Evolutionary conservation across 2,329 filamentous ascomycete species (phyloP), one percentile per base, ranked within the genome.

Genomic region (Nigrospora osmanthi): DNA sequence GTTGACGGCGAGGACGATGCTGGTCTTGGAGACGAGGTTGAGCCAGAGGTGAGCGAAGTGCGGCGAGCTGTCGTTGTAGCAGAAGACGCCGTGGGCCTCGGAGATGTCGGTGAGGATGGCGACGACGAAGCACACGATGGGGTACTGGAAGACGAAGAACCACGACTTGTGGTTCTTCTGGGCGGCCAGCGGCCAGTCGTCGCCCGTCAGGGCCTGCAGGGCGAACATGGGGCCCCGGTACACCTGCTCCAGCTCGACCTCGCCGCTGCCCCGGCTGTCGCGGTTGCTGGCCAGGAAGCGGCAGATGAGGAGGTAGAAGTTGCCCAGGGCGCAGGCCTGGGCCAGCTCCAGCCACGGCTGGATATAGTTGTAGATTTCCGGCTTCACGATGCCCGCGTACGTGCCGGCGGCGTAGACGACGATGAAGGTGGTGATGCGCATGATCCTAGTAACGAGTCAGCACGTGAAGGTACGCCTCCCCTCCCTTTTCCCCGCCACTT

Each of bases 221-320:
- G 23, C 23, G 23, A 28, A 28, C 23, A 28, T 28, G 23, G 23
- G 23, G 5, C 5, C 23, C 23, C 23, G 23, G 23, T 28, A 28
- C 23, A 28, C 23, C 23, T 28, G 6, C 10, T 28, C 23, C 23
- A 28, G 5, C 23, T 28, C 23, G 23, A 28, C 23, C 23, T 28
- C 23, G 23, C 23, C 23, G 23, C 23, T 10, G 23, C 23, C 7
- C 23, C 10, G 9, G 56, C 6, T 28, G 23, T 28, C 23, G 23
- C 23, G 23, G 23, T 28, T 28, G 23, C 23, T 28, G 23, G 58
- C 64, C 5, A 72, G 53, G 40, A 63, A 70, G 38, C 68, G 66
- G 50, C 64, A 68, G 35, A 72, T 56, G 28, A 72, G 59, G 11
- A 72, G 57, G 48, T 70, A 69, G 51, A 72, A 72, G 11, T 60